Evolutionary conservation across 768 basidiomycete genomes (phyloP), one percentile per base, ranked within the genome.

Genomic region (Dentipellis sp.): DNA sequence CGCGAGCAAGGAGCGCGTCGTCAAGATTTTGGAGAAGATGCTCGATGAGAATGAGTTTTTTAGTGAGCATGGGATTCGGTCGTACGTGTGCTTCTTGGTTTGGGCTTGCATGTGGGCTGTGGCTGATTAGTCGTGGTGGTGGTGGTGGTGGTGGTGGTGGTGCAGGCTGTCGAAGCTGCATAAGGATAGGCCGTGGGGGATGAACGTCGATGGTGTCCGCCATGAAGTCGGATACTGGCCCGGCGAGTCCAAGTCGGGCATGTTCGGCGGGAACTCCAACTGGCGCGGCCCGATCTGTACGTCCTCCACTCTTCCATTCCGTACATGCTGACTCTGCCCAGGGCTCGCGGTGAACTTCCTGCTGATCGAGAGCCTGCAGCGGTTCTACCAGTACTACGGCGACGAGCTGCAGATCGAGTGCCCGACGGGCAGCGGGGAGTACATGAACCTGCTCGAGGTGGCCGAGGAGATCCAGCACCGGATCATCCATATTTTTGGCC

Each of bases 221-320:
- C 91, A 97, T 67, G 90, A 93, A 65, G 91, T 98, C 34, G 81
- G 82, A 36, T 99, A 98, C 71, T 98, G 97, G 97, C 95, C 97
- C 1, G 97, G 94, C 9, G 97, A 99, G 68, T 97, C 95, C 2
- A 82, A 81, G 63, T 94, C 91, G 10, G 94, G 94, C 49, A 99
- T 99, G 95, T 95, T 97, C 69, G 93, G 94, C 53, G 92, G 91
- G n/a, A 94, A 94, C 66, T 94, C 91, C n/a, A 94, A 94, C 62
- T 95, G 92, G 92, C 76, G 93, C 67, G 93, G 93, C n/a, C 88
- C 88, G 3, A 88, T 90, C 56, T 91, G 88, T 88, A 62, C 71
- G 81, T 59, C 9, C 19, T 46, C 50, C 29, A 36, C 45, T 39
- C 19, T 11, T 14, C 40, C n/a, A 21, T 17, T n/a, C 21, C 10